phyloP scores from a whole-genome alignment of 257 asterid genomes.

The Forsythia suspensa region DNA sequence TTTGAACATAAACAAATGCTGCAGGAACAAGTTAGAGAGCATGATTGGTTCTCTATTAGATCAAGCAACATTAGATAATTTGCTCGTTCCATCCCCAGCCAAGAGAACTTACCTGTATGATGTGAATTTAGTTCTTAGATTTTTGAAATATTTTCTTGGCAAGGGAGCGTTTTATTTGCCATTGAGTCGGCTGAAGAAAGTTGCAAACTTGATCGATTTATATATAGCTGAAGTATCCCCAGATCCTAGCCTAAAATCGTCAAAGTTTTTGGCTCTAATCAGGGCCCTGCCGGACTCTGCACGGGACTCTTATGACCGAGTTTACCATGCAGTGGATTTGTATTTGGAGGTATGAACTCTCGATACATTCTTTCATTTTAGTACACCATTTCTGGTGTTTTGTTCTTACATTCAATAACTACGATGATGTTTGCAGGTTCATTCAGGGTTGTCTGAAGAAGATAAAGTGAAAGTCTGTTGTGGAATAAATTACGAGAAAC shows the following conservation, averaged over 20 bases:
- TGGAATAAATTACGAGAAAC: conserved; percentile 64
- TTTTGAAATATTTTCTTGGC: conserved; percentile 55
- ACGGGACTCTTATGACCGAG: conserved; percentile 58
- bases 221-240: conserved; percentile 86
- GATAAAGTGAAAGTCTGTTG: conserved; percentile 53
- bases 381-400: not conserved
- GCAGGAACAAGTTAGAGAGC: conserved; percentile 48
- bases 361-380: too few species aligned
- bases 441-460: conserved; percentile 63
- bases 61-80: conserved; percentile 60
- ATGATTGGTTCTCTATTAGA: conserved; percentile 80
- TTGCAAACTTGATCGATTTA: conserved; percentile 56
- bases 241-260: conserved; percentile 60
- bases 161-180: conserved; percentile 63
- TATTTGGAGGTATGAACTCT: conserved; percentile 55
- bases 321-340: conserved; percentile 63
- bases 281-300: conserved; percentile 68
- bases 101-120: conserved; percentile 58
- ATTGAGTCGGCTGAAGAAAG: conserved; percentile 59
- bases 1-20: conserved; percentile 37
- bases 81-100: conserved; percentile 64
- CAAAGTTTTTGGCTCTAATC: conserved; percentile 59
- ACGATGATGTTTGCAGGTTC: conserved; percentile 48
- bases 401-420: not conserved
- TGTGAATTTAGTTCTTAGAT: conserved; percentile 64